Evolutionary conservation across 305 asterid genomes (phyloP), one percentile per base, ranked within the genome.

Genomic region (Rubia tinctorum): DNA sequence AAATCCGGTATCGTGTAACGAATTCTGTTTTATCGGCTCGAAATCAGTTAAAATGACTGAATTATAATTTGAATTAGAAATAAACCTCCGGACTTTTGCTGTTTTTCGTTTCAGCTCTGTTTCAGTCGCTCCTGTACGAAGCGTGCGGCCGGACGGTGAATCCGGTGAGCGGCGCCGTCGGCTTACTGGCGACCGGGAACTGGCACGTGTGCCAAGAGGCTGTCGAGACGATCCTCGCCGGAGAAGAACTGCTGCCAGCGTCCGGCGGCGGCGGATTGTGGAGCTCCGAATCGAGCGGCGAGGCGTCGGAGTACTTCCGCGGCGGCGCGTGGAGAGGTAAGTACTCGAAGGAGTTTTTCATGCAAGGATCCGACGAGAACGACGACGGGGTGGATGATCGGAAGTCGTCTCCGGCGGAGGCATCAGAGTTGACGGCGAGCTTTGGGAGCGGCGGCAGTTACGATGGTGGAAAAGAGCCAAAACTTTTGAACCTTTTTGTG

Each of bases 131-230:
- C 76, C 63, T 93, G 59, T 91, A 73, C 3, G 98, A 93, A 83
- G 98, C 98, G 11, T 90, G 97, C 25, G 97, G 97, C 55, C 83
- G 98, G 55, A 85, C 96, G 75, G 89, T 90, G 84, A 90, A 90
- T 80, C 98, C 98, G 39, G 98, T 93, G 77, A 80, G 81, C 68
- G 98, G 98, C 56, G 98, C 91, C 34, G 94, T 93, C 53, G 98
- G 97, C 39, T 82, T 93, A 20, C 47, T 90, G 12, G 77, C 94
- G 73, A 72, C 91, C 68, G 96, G 98, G 0, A 86, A 91, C 76
- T 93, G 98, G 97, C 82, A 84, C 75, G 65, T 91, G 79, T 91
- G 97, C 15, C 83, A 85, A 77, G 82, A 84, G 44, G 98, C 98
- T 39, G 94, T 91, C 75, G 89, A 90, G 64, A 81, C 87, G 8